A percentile compares a stretch with the other conserved stretches of the same genome.
Evolutionary conservation across 2,329 filamentous ascomycete species (phyloP).

Genomic region (Diaporthe ampelina): DNA sequence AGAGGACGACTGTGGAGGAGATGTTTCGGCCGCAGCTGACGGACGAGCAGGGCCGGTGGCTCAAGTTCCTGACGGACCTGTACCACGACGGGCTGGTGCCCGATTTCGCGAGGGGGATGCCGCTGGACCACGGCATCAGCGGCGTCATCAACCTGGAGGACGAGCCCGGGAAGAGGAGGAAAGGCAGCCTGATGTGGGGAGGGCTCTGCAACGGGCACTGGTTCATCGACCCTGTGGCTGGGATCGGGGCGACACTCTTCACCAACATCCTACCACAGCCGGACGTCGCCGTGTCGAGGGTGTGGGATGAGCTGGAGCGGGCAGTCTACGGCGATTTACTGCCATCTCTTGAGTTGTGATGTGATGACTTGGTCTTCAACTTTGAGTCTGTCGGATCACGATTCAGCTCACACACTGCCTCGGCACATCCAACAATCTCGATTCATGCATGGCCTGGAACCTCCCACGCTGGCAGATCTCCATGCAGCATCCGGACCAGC

Average conservation of each 20-base stretch:
- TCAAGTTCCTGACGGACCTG: conserved; percentile 42
- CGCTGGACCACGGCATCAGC: conserved; percentile 55
- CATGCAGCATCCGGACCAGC: neutral
- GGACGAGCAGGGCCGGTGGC: conserved; percentile 46
- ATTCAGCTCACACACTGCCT: neutral
- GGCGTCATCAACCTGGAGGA: conserved; percentile 57
- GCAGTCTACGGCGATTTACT: conserved; percentile 53
- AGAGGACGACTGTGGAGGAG: conserved; percentile 47
- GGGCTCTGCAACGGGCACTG: conserved; percentile 59
- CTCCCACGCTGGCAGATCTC: neutral
- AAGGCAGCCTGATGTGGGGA: conserved; percentile 60
- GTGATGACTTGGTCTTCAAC: neutral
- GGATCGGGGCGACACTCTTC: conserved; percentile 57
- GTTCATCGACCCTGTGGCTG: conserved; percentile 52
- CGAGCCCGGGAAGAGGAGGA: conserved; percentile 55
- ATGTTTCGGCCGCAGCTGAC: conserved; percentile 60
- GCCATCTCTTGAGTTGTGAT: conserved; percentile 8
- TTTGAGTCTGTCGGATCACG: neutral
- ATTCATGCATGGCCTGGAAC: neutral
- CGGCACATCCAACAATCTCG: neutral
- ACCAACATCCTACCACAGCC: conserved; percentile 56
- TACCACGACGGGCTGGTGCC: conserved; percentile 50
- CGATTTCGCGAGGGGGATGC: conserved; percentile 52
- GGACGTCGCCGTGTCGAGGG: conserved; percentile 51
- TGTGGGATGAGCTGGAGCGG: conserved; percentile 57